Base-by-base conservation (phyloP, 2,329 filamentous ascomycete genomes). In the Trichoderma sp. region DNA sequence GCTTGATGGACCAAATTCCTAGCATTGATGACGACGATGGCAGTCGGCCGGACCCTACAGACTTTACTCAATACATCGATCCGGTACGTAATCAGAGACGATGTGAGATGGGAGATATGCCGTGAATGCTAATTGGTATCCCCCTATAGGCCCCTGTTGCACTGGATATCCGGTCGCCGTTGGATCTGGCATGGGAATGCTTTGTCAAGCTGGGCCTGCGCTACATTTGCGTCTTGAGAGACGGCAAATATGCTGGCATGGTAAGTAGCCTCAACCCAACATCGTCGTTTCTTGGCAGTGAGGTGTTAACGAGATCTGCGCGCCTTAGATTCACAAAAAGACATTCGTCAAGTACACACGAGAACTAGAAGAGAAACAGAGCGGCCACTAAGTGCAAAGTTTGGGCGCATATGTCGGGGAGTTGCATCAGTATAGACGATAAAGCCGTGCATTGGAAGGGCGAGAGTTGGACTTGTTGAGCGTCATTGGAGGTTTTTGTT, bases 121-220 rank as follows among this genome's bases (percentile, higher is more conserved):
- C 45, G 54, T 34, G 1, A 3, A 30, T 34, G 14, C 57, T 54
- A 54, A 61, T n/a, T 68, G 74, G 10, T 39, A 39, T 12, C 12
- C 10, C 10, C 34, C 14, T 47, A n/a, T 51, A 89, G 86, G 90
- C 94, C 2, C 95, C 95, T 0, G 85, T 99, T 15, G 86, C 93
- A 14, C 81, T 99, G 26, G 95, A 99, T 73, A 90, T 96, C 34
- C 87, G 89, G 70, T 95, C 90, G 0, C 92, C 95, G 0, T 93
- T 98, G 86, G 93, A 98, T 74, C 80, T 99, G 45, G 95, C 97
- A 4, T 97, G 97, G 72, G 95, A 99, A 75, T 94, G 93, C 72
- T 99, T 98, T 75, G 91, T 92, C 58, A 99, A 99, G 78, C 82
- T 99, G 9, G 95, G 95, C 1, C 78, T 99, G 69, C 84, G 95